These are phyloP conservation scores for Neonectria hederae DNA, from an alignment of 2,329 filamentous ascomycete species.

Conservation along the genomic window DNA sequence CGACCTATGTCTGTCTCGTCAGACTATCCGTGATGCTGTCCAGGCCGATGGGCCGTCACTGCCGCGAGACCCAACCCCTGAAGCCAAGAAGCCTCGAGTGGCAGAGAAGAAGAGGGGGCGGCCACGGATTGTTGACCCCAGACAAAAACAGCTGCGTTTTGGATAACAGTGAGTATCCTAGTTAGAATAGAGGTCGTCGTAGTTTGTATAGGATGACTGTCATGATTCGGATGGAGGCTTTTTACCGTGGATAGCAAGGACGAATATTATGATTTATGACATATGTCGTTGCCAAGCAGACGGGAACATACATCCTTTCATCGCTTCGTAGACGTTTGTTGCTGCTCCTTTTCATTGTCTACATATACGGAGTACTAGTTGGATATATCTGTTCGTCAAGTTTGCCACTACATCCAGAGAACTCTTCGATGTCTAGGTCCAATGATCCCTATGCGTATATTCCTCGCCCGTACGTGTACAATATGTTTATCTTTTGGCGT, in stretches of 20 bases:
- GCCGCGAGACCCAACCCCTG: slow-evolving; percentile 46
- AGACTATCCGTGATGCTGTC: slow-evolving; percentile 85
- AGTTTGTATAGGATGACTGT: background rate
- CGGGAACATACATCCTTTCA: background rate
- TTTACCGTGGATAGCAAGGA: background rate
- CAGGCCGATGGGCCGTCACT: slow-evolving; percentile 57
- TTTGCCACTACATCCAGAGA: background rate
- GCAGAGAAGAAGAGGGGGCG: slow-evolving; percentile 53
- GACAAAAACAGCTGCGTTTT: slow-evolving; percentile 64
- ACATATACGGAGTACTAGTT: background rate
- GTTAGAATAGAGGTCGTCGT: slow-evolving; percentile 8
- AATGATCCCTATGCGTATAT: slow-evolving; percentile 7
- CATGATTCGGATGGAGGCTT: slow-evolving; percentile 8
- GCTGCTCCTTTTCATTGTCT: background rate
- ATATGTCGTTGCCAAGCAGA: background rate
- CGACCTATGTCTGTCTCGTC: slow-evolving; percentile 86
- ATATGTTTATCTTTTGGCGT: slow-evolving; percentile 2
- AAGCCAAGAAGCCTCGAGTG: slow-evolving; percentile 50
- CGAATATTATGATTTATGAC: slow-evolving; percentile 24
- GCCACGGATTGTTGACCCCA: slow-evolving; percentile 50
- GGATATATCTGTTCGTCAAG: background rate
- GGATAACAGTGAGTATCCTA: slow-evolving; percentile 44
- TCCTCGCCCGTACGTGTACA: slow-evolving; percentile 3
- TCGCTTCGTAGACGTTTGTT: background rate
- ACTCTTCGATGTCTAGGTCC: background rate